Percentiles rank a stretch among this genome's conserved stretches.
phyloP scores from a whole-genome alignment of 2,329 filamentous ascomycete species.

The Cladosporium austrohemisphaericum region DNA sequence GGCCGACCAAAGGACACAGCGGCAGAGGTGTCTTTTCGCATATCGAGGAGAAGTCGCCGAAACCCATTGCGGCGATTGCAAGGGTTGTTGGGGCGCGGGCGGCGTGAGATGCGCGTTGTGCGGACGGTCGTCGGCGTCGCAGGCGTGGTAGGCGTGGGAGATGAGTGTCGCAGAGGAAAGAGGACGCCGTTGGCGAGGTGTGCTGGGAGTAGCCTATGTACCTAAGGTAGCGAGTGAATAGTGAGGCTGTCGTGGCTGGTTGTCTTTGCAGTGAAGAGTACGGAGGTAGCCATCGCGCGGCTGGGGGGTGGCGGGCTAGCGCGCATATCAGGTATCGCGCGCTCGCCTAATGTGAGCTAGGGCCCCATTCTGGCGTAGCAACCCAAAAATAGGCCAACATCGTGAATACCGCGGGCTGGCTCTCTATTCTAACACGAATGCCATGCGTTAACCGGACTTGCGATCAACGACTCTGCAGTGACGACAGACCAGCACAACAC shows the following conservation, averaged over 20 bases:
- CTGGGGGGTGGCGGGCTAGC: not conserved
- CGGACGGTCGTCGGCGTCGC: not conserved
- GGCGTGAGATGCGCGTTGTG: not conserved
- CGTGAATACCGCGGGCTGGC: not conserved
- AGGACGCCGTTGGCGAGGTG: constrained; percentile 9
- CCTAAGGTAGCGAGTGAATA: constrained; percentile 5
- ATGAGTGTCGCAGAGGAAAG: constrained; percentile 8
- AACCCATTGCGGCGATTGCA: constrained; percentile 62
- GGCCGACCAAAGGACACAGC: constrained; percentile 79
- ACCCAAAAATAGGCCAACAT: constrained; percentile 1
- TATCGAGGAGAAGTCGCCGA: constrained; percentile 85
- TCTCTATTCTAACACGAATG: not conserved
- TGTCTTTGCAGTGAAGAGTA: not conserved
- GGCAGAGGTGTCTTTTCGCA: constrained; percentile 83
- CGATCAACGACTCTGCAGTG: not conserved
- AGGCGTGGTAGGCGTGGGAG: not conserved
- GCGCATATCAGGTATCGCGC: too few species aligned
- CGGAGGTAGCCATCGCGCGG: not conserved
- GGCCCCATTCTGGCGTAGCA: not conserved
- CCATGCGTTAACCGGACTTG: constrained; percentile 8
- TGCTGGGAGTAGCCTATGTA: constrained; percentile 11
- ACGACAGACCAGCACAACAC: not conserved
- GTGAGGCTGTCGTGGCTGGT: constrained; percentile 3
- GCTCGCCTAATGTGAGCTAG: not conserved
- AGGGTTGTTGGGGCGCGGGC: not conserved